Conservation (phyloP, 2,329 filamentous ascomycete species). For the Penicillium sp. region DNA sequence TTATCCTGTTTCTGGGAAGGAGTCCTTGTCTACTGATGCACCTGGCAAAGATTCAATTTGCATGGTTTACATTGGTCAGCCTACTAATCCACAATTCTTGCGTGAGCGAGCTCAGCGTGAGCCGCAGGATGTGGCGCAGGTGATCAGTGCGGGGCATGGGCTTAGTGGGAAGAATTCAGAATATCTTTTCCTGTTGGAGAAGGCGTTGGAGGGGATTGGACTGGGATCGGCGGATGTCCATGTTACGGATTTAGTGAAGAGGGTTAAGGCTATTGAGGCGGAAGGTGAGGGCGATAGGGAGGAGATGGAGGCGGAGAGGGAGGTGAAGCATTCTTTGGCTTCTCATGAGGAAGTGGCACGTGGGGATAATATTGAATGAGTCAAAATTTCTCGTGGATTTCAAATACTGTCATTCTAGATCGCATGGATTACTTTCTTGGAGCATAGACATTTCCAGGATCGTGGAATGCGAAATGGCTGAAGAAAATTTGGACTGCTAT, state of each 20-base stretch:
- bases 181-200: slow-evolving; percentile 80
- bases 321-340: slow-evolving; percentile 28
- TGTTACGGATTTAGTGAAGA: slow-evolving; percentile 74
- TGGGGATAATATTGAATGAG: slow-evolving; percentile 20
- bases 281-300: slow-evolving; percentile 29
- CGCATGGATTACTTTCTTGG: too few species aligned
- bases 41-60: slow-evolving; percentile 38
- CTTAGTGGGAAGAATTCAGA: slow-evolving; percentile 89
- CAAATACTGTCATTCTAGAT: not conserved
- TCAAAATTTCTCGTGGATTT: not conserved
- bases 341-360: slow-evolving; percentile 11
- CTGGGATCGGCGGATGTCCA: slow-evolving; percentile 79
- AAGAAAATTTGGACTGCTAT: not conserved
- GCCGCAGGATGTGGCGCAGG: slow-evolving; percentile 72
- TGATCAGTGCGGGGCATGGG: slow-evolving; percentile 74
- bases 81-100: slow-evolving; percentile 88
- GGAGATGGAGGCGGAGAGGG: slow-evolving; percentile 32
- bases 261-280: slow-evolving; percentile 66
- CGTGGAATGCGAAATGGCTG: not conserved
- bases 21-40: not conserved
- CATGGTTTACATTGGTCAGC: slow-evolving; percentile 92
- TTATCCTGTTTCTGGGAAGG: slow-evolving; percentile 54
- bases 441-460: not conserved
- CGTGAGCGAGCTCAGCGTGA: slow-evolving; percentile 60
- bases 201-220: slow-evolving; percentile 70